Conservation (phyloP, 2,329 filamentous ascomycete species). For the Claviceps spartinae region DNA sequence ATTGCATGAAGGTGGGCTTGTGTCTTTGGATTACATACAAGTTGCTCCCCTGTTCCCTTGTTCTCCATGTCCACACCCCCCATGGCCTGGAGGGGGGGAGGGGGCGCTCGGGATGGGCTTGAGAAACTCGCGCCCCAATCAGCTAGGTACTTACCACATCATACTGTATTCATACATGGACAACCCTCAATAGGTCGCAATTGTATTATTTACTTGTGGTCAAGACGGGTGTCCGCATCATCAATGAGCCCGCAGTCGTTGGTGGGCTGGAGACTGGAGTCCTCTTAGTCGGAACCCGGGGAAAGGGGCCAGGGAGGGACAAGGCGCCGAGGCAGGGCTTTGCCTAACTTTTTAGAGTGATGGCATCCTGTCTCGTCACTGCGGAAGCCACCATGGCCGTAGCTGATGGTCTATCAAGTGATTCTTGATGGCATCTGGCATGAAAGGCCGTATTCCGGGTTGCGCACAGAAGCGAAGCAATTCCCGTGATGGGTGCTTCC, state of each 20-base stretch:
- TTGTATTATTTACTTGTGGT: not conserved
- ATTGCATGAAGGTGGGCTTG: conserved; percentile 2
- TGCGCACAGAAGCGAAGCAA: not conserved
- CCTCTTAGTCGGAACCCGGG: not conserved
- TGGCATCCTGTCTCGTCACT: not conserved
- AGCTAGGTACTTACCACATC: not conserved
- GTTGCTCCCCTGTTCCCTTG: not conserved
- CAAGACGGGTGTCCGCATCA: conserved; percentile 4
- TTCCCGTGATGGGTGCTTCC: not conserved
- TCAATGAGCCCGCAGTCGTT: not conserved
- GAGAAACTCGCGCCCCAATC: not conserved
- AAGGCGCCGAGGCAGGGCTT: not conserved
- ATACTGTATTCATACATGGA: too few relatives aligned
- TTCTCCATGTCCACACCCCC: conserved; percentile 2
- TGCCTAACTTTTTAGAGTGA: not conserved
- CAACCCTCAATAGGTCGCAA: not conserved
- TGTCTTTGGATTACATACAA: not conserved
- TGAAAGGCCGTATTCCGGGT: not conserved
- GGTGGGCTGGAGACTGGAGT: not conserved
- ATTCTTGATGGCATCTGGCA: not conserved
- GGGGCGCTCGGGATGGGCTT: not conserved
- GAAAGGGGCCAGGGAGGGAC: not conserved
- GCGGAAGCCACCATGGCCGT: not conserved
- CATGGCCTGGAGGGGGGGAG: not conserved
- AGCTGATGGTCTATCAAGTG: not conserved